Evolutionary conservation across 208 protist genomes (phyloP).

Genomic region (Angomonas ambiguus): DNA sequence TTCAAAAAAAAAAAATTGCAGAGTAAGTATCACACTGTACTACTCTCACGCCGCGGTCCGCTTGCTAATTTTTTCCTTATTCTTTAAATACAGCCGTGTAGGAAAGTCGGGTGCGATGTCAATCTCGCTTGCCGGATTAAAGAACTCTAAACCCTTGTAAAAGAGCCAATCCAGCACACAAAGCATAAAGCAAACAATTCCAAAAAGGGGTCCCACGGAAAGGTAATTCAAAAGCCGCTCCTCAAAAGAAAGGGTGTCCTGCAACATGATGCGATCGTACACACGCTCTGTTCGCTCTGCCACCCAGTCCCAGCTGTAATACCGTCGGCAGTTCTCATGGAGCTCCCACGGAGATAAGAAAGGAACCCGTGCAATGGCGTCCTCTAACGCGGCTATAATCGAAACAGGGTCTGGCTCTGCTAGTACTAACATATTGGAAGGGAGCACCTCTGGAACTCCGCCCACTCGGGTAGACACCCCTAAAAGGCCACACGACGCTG

Average conservation of each 20-base stretch:
- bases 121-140: slow-evolving; percentile 72
- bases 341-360: slow-evolving; percentile 79
- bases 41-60: not conserved
- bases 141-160: slow-evolving; percentile 75
- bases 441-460: slow-evolving; percentile 97
- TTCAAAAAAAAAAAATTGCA: slow-evolving; percentile 6
- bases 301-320: slow-evolving; percentile 96
- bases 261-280: slow-evolving; percentile 87
- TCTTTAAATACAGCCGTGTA: slow-evolving; percentile 60
- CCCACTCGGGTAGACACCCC: slow-evolving; percentile 96
- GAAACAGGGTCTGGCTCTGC: slow-evolving; percentile 86
- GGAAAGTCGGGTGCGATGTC: slow-evolving; percentile 93
- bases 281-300: slow-evolving; percentile 92
- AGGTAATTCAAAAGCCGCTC: slow-evolving; percentile 83
- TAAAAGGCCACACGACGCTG: slow-evolving; percentile 92
- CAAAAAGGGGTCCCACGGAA: slow-evolving; percentile 85
- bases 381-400: slow-evolving; percentile 62
- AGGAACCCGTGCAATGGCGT: slow-evolving; percentile 68
- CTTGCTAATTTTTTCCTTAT: slow-evolving; percentile 75
- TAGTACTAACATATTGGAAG: slow-evolving; percentile 91
- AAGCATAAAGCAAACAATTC: slow-evolving; percentile 87
- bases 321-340: slow-evolving; percentile 84
- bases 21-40: not conserved
- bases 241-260: slow-evolving; percentile 51
- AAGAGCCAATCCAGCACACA: slow-evolving; percentile 81